Conservation (phyloP, 2,329 filamentous ascomycete genomes). For the Trichoderma guizhouense region DNA sequence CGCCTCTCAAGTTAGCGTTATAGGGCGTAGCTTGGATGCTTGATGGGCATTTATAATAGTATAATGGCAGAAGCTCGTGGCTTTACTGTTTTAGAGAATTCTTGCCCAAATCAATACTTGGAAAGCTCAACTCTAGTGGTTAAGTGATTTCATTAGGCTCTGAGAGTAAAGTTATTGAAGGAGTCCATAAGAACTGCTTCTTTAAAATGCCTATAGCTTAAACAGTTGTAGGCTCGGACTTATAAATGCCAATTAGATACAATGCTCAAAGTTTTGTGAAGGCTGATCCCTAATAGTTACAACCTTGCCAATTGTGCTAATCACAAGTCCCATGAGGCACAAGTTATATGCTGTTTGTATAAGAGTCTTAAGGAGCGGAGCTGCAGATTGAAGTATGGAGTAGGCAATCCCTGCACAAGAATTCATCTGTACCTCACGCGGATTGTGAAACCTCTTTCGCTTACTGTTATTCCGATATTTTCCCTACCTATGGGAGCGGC, state of each 20-base stretch:
- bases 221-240: neutral
- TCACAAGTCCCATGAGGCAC: neutral
- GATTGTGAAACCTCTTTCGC: neutral
- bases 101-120: too few species aligned
- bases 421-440: neutral
- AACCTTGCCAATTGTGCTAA: too few species aligned
- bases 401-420: neutral
- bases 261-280: neutral
- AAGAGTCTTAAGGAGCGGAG: neutral
- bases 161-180: neutral
- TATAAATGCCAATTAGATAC: neutral
- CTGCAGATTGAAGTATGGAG: neutral
- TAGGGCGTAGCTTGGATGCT: neutral
- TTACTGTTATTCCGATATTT: neutral
- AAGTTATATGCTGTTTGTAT: neutral
- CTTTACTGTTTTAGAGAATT: too few species aligned
- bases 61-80: too few species aligned
- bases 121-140: too few species aligned
- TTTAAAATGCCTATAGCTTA: neutral
- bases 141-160: neutral
- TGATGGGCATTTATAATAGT: neutral
- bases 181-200: neutral
- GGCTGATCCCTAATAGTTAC: too few species aligned
- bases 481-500: neutral
- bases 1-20: neutral